Percentiles rank a stretch among this genome's conserved stretches.
phyloP scores from a whole-genome alignment of 2,329 filamentous ascomycete genomes.

The Chrysoporthe austroafricana region DNA sequence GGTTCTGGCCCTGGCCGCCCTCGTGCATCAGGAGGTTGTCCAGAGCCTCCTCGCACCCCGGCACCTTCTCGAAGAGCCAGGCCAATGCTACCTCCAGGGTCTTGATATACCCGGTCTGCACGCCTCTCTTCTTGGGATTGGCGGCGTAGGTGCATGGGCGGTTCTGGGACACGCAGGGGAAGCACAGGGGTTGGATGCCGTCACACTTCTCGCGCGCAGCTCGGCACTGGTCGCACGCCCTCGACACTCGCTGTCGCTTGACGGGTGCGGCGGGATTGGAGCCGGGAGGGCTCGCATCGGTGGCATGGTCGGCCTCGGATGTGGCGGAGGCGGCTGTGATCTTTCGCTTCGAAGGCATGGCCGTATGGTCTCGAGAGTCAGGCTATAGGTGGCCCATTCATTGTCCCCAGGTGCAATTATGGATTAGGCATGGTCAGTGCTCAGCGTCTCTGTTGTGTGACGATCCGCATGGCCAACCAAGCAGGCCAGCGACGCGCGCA shows the following conservation, averaged over 20 bases:
- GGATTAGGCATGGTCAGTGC: conserved; percentile 9
- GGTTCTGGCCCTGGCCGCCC: conserved; percentile 44
- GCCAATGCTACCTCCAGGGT: conserved; percentile 72
- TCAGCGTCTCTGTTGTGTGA: conserved; percentile 5
- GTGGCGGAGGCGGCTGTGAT: conserved; percentile 30
- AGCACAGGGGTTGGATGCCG: conserved; percentile 67
- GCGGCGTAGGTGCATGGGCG: conserved; percentile 73
- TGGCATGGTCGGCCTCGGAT: conserved; percentile 32
- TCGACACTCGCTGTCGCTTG: conserved; percentile 68
- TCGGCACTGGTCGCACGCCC: conserved; percentile 72
- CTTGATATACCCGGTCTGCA: conserved; percentile 80
- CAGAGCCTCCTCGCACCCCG: conserved; percentile 62
- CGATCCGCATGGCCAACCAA: neutral
- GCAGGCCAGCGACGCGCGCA: neutral
- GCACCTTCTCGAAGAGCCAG: conserved; percentile 66
- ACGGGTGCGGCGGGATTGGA: conserved; percentile 35
- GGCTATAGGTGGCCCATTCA: conserved; percentile 35
- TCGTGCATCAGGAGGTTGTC: conserved; percentile 55
- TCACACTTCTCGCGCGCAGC: conserved; percentile 74
- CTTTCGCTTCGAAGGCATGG: conserved; percentile 47
- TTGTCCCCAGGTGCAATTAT: conserved; percentile 23
- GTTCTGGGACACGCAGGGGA: conserved; percentile 66
- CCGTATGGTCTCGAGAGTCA: conserved; percentile 28
- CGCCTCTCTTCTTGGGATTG: conserved; percentile 74
- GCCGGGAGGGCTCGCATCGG: conserved; percentile 21